phyloP scores from a whole-genome alignment of 2,329 filamentous ascomycete species.

The Exserohilum turcica region DNA sequence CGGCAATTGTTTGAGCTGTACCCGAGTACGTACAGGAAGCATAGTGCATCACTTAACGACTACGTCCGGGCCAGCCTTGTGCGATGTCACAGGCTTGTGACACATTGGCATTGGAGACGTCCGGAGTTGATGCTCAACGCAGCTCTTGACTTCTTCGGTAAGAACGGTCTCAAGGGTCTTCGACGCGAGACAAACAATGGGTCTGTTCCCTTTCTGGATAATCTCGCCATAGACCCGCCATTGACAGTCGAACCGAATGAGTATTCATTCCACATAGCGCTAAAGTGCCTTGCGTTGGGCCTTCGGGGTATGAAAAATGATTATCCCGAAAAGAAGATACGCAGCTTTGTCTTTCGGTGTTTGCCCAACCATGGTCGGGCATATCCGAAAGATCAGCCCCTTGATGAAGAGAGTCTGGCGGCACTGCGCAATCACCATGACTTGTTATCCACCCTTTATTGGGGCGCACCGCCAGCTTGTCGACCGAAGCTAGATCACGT shows the following conservation, averaged over 20 bases:
- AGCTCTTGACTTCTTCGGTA: constrained; percentile 65
- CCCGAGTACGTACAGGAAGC: constrained; percentile 45
- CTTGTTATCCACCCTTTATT: constrained; percentile 64
- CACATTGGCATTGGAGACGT: constrained; percentile 61
- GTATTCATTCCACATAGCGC: constrained; percentile 62
- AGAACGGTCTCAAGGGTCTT: constrained; percentile 58
- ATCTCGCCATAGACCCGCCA: constrained; percentile 51
- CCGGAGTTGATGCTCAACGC: constrained; percentile 60
- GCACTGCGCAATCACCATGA: constrained; percentile 67
- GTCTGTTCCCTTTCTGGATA: constrained; percentile 60
- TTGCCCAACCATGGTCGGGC: constrained; percentile 65
- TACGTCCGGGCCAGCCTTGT: constrained; percentile 60
- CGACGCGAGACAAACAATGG: constrained; percentile 57
- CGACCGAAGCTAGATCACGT: constrained; percentile 60
- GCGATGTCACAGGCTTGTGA: constrained; percentile 60
- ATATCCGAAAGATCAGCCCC: constrained; percentile 62
- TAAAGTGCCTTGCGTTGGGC: constrained; percentile 61
- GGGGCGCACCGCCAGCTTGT: constrained; percentile 58
- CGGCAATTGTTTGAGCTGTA: constrained; percentile 56
- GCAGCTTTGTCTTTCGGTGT: constrained; percentile 61
- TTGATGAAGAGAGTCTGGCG: constrained; percentile 60
- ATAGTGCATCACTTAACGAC: constrained; percentile 56
- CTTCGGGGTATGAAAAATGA: constrained; percentile 53
- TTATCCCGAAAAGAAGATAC: constrained; percentile 60
- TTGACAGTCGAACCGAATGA: constrained; percentile 56